Percentiles rank a stretch among this genome's conserved stretches.
These are phyloP conservation scores for Flammula alnicola DNA, from an alignment of 1,284 basidiomycete species.

Conservation along the genomic window DNA sequence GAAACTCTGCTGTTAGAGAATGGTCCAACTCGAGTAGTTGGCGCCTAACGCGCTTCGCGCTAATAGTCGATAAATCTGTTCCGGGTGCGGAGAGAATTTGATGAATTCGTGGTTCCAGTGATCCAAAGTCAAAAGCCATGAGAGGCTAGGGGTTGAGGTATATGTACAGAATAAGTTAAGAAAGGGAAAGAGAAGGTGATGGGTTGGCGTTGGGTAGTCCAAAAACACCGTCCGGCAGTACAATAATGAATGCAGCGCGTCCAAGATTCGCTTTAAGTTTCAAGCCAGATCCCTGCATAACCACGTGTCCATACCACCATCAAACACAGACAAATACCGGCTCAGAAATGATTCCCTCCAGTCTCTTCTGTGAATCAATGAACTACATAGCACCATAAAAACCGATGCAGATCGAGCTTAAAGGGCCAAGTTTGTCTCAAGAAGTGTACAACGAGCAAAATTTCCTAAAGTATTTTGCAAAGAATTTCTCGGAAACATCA, in stretches of 20 bases:
- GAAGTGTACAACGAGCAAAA: no score
- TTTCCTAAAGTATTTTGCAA: no score
- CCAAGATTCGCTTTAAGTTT: conserved; percentile 5
- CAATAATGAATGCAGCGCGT: conserved; percentile 9
- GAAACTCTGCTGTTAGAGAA: conserved; percentile 53
- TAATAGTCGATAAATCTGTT: conserved; percentile 73
- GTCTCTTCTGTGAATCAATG: no score
- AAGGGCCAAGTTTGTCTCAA: no score
- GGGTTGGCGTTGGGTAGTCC: conserved; percentile 9
- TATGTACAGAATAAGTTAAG: conserved; percentile 31
- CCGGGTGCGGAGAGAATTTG: conserved; percentile 71
- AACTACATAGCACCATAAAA: no score
- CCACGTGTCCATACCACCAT: neutral
- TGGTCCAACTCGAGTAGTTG: conserved; percentile 58
- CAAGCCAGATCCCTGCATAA: neutral
- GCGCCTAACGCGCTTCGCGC: conserved; percentile 77
- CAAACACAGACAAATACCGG: conserved; percentile 17
- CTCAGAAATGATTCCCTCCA: no score
- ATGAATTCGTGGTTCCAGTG: conserved; percentile 63
- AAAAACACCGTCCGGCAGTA: conserved; percentile 11
- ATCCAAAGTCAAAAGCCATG: conserved; percentile 50
- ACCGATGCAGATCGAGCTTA: no score
- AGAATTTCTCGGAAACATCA: no score
- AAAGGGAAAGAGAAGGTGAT: conserved; percentile 20
- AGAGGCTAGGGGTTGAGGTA: conserved; percentile 19